Evolutionary conservation across 1,139 yeast genomes (phyloP).

Genomic region (Saccharomyces hybrid): DNA sequence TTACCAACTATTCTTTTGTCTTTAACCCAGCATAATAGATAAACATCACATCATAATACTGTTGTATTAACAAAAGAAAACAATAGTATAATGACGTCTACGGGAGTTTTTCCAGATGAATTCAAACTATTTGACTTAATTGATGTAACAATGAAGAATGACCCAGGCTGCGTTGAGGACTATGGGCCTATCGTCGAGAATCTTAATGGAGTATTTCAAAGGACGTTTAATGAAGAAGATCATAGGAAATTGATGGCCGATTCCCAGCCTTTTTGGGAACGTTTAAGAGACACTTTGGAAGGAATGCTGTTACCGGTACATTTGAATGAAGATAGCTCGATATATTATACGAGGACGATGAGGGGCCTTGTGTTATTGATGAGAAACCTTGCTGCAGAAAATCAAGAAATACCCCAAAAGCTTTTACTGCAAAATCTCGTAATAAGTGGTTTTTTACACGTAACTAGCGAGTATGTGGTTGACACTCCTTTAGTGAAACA

Average conservation of each 20-base stretch:
- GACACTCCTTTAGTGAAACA: neutral
- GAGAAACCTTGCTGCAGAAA: constrained; percentile 30
- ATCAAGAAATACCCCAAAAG: constrained; percentile 14
- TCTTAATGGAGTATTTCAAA: constrained; percentile 20
- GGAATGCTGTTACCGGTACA: neutral
- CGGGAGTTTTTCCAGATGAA: constrained; percentile 6
- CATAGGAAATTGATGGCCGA: constrained; percentile 19
- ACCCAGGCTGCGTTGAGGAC: neutral
- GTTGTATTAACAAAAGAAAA: neutral
- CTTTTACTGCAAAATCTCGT: constrained; percentile 1
- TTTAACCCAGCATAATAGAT: too few relatives aligned
- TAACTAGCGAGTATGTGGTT: neutral
- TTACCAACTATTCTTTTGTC: neutral
- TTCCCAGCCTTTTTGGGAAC: constrained; percentile 17
- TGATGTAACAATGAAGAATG: neutral
- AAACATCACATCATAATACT: neutral
- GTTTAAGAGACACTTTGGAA: constrained; percentile 8
- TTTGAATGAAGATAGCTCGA: neutral
- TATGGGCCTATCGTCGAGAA: neutral
- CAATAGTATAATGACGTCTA: neutral
- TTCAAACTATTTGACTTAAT: neutral
- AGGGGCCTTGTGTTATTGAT: constrained; percentile 32
- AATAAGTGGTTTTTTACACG: neutral
- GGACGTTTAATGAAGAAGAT: constrained; percentile 20
- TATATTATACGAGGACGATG: constrained; percentile 2